Conservation (phyloP, 2,329 filamentous ascomycete genomes). For the Fusarium coicis region DNA sequence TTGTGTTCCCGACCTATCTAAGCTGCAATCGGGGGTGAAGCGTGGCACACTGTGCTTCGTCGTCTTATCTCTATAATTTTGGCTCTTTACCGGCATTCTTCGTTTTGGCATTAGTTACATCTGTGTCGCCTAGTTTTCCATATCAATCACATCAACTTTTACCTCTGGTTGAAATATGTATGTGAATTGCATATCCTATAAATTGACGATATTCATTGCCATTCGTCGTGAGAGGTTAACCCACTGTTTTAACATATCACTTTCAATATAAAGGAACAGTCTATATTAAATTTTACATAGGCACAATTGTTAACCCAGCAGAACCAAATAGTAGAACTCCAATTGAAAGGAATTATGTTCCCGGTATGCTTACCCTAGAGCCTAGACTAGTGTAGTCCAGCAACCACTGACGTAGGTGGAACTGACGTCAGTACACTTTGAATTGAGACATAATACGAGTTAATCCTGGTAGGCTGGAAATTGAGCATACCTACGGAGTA, state of each 20-base stretch:
- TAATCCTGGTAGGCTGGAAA: not conserved
- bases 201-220: not conserved
- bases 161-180: too few relatives aligned
- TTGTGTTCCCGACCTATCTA: not conserved
- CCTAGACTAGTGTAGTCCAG: too few relatives aligned
- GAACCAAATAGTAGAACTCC: not conserved
- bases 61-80: not conserved
- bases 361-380: not conserved
- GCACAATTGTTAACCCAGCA: not conserved
- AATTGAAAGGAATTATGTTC: too few relatives aligned
- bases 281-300: not conserved
- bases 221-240: not conserved
- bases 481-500: not conserved
- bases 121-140: not conserved
- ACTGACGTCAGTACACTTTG: slow-evolving; percentile 26
- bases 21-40: not conserved
- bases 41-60: not conserved
- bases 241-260: not conserved
- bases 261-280: not conserved
- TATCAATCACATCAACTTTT: not conserved
- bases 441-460: not conserved
- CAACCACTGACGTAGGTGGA: slow-evolving; percentile 27
- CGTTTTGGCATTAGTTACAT: not conserved
- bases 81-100: not conserved
- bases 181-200: not conserved